phyloP scores from a whole-genome alignment of 495 filamentous ascomycete species.

The Tetracladium setigerum region DNA sequence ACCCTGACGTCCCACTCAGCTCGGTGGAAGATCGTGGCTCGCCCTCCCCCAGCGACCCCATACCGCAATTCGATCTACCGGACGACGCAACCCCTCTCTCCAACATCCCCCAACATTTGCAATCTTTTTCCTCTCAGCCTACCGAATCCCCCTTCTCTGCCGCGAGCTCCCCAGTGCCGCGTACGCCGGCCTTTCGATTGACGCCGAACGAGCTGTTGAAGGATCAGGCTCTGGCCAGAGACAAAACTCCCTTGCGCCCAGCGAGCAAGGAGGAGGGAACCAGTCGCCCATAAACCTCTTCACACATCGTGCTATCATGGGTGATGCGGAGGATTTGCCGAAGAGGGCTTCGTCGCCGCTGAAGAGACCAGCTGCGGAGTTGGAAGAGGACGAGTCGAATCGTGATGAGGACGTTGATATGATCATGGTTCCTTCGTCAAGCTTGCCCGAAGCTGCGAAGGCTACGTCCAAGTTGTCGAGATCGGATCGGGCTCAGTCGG shows the following conservation, averaged over 20 bases:
- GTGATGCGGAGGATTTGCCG: constrained; percentile 39
- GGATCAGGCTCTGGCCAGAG: constrained; percentile 9
- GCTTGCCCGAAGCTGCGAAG: constrained; percentile 6
- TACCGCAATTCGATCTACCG: constrained; percentile 34
- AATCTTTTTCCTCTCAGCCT: constrained; percentile 38
- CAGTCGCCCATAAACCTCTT: constrained; percentile 33
- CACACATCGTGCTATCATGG: constrained; percentile 42
- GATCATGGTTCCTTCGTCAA: constrained; percentile 25
- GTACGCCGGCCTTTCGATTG: constrained; percentile 63
- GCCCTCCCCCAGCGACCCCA: constrained; percentile 27
- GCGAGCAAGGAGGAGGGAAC: constrained; percentile 18
- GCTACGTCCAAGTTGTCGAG: neutral
- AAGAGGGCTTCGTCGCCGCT: constrained; percentile 47
- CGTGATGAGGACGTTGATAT: constrained; percentile 41
- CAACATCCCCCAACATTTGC: constrained; percentile 39
- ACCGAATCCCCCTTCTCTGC: constrained; percentile 46
- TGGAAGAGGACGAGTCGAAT: constrained; percentile 32
- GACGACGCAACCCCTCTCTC: constrained; percentile 48
- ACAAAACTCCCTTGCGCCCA: constrained; percentile 16
- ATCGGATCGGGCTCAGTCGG: constrained; percentile 9
- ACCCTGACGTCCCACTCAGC: constrained; percentile 35
- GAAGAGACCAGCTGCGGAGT: constrained; percentile 46
- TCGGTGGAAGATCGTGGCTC: constrained; percentile 33
- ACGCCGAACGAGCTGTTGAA: constrained; percentile 51
- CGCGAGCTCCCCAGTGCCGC: constrained; percentile 65